phyloP scores from a whole-genome alignment of 129 eudicot species.

The Silybum marianum region DNA sequence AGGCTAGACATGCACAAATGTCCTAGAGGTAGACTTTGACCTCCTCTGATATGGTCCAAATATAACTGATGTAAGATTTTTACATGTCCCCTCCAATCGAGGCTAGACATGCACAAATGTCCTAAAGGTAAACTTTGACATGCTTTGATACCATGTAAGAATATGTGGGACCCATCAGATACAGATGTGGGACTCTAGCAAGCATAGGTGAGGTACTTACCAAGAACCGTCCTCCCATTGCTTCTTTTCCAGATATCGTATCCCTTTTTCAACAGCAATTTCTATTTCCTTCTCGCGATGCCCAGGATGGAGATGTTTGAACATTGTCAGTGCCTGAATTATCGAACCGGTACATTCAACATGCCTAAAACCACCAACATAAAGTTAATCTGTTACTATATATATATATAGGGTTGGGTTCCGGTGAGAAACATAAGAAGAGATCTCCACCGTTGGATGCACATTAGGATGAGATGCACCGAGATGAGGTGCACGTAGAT shows the following conservation, averaged over 20 bases:
- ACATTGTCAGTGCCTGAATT: slow-evolving; percentile 10
- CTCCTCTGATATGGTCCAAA: not conserved
- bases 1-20: not conserved
- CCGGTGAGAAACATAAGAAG: no score
- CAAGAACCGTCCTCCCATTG: slow-evolving; percentile 21
- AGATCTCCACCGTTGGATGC: no score
- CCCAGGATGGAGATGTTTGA: slow-evolving; percentile 9
- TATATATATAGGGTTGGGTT: no score
- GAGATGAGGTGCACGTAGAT: no score
- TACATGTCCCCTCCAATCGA: not conserved
- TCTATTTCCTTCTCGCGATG: slow-evolving; percentile 20
- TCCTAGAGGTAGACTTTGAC: not conserved
- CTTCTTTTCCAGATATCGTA: slow-evolving; percentile 7
- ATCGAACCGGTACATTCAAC: slow-evolving; percentile 22
- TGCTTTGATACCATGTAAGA: not conserved
- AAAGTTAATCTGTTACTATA: not conserved
- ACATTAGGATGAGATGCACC: no score
- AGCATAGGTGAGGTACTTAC: not conserved
- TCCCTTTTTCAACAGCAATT: slow-evolving; percentile 7
- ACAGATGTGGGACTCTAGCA: not conserved
- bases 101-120: not conserved
- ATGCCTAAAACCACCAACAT: slow-evolving; percentile 27
- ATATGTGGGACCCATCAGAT: not conserved
- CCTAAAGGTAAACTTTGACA: not conserved
- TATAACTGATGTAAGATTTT: not conserved